Percentiles rank a stretch among this genome's conserved stretches.
Evolutionary conservation across 306 rosid genomes (phyloP).

Genomic region (Prosopis cineraria): DNA sequence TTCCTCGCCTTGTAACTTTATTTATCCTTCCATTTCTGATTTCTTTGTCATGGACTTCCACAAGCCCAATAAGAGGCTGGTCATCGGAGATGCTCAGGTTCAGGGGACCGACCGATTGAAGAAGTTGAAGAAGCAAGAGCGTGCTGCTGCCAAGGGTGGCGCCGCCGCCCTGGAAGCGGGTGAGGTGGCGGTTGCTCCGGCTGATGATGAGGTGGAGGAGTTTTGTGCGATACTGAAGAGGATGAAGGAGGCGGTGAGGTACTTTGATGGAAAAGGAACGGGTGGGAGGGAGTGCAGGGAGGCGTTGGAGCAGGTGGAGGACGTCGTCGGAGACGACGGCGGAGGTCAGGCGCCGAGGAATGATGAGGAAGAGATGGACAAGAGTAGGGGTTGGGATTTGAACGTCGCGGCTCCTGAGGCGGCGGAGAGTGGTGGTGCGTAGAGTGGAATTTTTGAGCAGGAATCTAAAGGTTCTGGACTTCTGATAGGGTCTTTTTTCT

Average conservation of each 20-base stretch:
- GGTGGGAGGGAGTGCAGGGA: slow-evolving; percentile 16
- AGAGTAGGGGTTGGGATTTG: slow-evolving; percentile 45
- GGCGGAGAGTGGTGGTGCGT: slow-evolving; percentile 25
- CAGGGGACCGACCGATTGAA: not conserved
- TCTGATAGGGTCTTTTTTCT: not conserved
- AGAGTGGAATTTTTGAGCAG: not conserved
- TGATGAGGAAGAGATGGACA: not conserved
- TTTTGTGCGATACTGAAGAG: slow-evolving; percentile 52
- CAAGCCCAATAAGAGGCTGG: slow-evolving; percentile 20
- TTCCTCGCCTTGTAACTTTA: not conserved
- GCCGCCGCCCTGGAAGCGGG: not conserved
- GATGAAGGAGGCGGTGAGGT: slow-evolving; percentile 50
- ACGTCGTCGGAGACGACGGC: not conserved
- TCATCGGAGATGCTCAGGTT: not conserved
- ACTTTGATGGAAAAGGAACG: slow-evolving; percentile 34
- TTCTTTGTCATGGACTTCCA: slow-evolving; percentile 18
- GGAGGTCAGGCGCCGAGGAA: not conserved
- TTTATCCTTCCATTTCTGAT: not conserved
- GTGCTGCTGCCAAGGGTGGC: not conserved
- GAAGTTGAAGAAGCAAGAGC: slow-evolving; percentile 11
- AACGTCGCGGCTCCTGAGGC: slow-evolving; percentile 57
- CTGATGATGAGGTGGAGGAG: slow-evolving; percentile 60
- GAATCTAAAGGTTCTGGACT: not conserved
- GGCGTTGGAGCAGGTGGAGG: slow-evolving; percentile 23
- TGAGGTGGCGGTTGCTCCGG: not conserved